Conservation (phyloP, 106 monocot species). For the Dendrobium catenatum region DNA sequence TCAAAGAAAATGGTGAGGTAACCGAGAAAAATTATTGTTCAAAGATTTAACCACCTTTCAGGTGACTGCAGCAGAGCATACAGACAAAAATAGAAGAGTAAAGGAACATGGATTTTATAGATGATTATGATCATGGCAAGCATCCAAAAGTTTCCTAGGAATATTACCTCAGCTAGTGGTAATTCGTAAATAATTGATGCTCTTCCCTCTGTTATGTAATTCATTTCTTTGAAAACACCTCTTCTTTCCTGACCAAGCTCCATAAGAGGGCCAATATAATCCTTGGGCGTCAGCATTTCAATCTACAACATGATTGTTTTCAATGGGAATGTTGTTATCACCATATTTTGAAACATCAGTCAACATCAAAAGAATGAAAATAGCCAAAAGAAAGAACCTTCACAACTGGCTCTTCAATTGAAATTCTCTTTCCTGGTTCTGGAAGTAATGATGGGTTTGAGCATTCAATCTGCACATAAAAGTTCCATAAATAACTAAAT, state of each 20-base stretch:
- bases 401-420: conserved; percentile 91
- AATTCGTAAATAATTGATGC: conserved; percentile 78
- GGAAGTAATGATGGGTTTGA: conserved; percentile 96
- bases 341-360: neutral
- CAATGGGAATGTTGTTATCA: neutral
- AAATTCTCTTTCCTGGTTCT: conserved; percentile 74
- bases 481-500: neutral
- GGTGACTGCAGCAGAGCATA: neutral
- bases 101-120: neutral
- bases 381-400: conserved; percentile 39
- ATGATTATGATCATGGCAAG: neutral
- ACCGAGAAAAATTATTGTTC: neutral
- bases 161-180: conserved; percentile 80
- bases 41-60: neutral
- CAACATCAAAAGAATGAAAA: neutral
- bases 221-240: conserved; percentile 93
- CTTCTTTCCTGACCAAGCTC: conserved; percentile 98
- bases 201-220: conserved; percentile 78
- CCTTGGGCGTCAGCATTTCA: conserved; percentile 93
- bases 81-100: neutral
- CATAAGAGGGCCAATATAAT: conserved; percentile 91
- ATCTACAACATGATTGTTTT: conserved; percentile 41
- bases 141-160: neutral
- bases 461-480: conserved; percentile 62
- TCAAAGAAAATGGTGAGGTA: neutral